These are phyloP conservation scores for Inonotus obliquus DNA, from an alignment of 1,284 basidiomycete genomes.

Conservation along the genomic window DNA sequence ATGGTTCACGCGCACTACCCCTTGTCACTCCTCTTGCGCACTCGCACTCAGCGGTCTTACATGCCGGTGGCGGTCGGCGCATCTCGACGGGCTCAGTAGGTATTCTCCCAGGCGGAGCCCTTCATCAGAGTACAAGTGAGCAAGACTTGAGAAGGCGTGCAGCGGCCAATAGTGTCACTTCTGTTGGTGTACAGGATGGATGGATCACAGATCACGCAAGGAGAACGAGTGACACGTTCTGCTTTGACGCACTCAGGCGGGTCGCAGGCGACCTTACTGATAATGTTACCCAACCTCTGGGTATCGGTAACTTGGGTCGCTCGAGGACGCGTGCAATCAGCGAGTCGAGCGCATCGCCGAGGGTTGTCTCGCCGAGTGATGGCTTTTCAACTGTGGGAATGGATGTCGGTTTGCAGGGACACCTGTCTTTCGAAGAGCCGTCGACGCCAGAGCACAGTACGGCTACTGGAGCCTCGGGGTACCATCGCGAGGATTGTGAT, in stretches of 20 bases:
- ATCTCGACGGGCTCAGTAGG: conserved; percentile 17
- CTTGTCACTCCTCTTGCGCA: not conserved
- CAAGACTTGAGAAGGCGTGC: conserved; percentile 14
- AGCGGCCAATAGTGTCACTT: not conserved
- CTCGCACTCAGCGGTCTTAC: not conserved
- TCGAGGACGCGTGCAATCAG: conserved; percentile 16
- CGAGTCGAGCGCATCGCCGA: conserved; percentile 15
- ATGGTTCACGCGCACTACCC: conserved; percentile 11
- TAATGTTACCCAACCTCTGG: not conserved
- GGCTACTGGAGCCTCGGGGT: not conserved
- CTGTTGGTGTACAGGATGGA: not conserved
- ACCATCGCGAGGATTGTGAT: not conserved
- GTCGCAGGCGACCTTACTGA: not conserved
- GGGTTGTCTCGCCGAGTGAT: conserved; percentile 10
- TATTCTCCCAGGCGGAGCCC: not conserved
- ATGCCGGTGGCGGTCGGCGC: conserved; percentile 3
- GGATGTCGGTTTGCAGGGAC: not conserved
- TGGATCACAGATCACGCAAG: conserved; percentile 10
- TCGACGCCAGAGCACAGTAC: conserved; percentile 3
- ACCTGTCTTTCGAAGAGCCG: not conserved
- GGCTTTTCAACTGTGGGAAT: not conserved
- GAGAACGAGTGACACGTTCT: conserved; percentile 15
- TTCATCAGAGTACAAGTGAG: conserved; percentile 16
- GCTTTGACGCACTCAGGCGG: conserved; percentile 6
- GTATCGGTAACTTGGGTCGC: not conserved